Percentiles rank a stretch among this genome's conserved stretches.
These are phyloP conservation scores for Gossypium bickii DNA, from an alignment of 345 rosid genomes.

Conservation along the genomic window DNA sequence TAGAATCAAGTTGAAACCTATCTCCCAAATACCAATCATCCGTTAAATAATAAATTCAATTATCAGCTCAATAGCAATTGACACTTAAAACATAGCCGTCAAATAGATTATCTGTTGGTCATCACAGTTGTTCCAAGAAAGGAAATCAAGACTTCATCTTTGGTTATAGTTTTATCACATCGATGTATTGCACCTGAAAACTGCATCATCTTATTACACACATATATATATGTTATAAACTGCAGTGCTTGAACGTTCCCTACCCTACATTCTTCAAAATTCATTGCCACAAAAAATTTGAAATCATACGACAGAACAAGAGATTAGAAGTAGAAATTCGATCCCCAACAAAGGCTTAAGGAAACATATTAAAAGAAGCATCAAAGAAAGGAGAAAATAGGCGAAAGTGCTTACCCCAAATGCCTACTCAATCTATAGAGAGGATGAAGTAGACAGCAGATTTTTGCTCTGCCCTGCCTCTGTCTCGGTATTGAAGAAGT, in stretches of 20 bases:
- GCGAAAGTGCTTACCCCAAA: not conserved
- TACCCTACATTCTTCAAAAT: not conserved
- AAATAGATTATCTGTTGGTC: not conserved
- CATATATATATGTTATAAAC: not conserved
- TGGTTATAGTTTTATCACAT: not conserved
- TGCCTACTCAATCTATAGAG: slow-evolving; percentile 20
- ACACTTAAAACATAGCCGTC: too few species aligned
- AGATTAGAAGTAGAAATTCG: not conserved
- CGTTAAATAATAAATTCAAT: too few species aligned
- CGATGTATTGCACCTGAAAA: not conserved
- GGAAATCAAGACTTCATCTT: too few species aligned
- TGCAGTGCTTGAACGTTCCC: not conserved
- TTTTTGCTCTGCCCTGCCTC: slow-evolving; percentile 21
- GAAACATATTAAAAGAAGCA: not conserved
- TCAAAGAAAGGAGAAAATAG: not conserved
- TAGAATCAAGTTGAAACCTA: too few species aligned
- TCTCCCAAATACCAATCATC: too few species aligned
- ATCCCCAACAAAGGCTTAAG: not conserved
- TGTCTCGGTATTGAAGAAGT: slow-evolving; percentile 51
- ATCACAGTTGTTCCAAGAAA: not conserved
- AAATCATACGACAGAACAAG: not conserved
- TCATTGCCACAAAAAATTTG: not conserved
- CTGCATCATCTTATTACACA: not conserved
- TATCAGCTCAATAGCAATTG: too few species aligned
- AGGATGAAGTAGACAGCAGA: slow-evolving; percentile 44